Evolutionary conservation across 78 protist genomes (phyloP), one percentile per base, ranked within the genome.

Genomic region (Cavenderia fasciculata): DNA sequence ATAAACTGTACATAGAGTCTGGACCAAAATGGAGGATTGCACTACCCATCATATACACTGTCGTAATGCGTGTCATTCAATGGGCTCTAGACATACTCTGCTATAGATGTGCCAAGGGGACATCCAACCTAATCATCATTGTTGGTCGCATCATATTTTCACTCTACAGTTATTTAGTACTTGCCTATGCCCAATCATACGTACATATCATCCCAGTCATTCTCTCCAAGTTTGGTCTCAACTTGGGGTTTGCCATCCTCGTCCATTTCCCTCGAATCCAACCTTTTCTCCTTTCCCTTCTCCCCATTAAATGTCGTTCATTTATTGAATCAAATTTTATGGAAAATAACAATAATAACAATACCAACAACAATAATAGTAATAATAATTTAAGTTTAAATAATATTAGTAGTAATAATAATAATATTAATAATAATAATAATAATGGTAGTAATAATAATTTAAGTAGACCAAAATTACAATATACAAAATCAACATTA

Each of bases 361-460:
- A n/a, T n/a, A n/a, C n/a, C n/a, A n/a, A n/a, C n/a, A n/a, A n/a
- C n/a, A n/a, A n/a, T n/a, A 79, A 79, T n/a, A 71, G 51, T 43
- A 54, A 68, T 59, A 77, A 79, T 31, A 65, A 57, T 21, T 68
- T 79, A 77, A 51, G 38, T 0, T 33, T 79, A 1, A 77, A 79
- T 31, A 79, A 49, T 66, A 77, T 56, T 21, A 43, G 78, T 19
- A n/a, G n/a, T n/a, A n/a, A n/a, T n/a, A n/a, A n/a, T n/a, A n/a
- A n/a, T n/a, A n/a, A n/a, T n/a, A n/a, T n/a, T n/a, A n/a, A n/a
- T n/a, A n/a, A n/a, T n/a, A n/a, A n/a, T n/a, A n/a, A n/a, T n/a
- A n/a, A n/a, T n/a, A n/a, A n/a, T n/a, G n/a, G n/a, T n/a, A n/a
- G n/a, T n/a, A n/a, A n/a, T n/a, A n/a, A n/a, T n/a, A n/a, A n/a